Percentiles rank a stretch among this genome's conserved stretches.
phyloP scores from a whole-genome alignment of 768 basidiomycete species.

The Collybia nuda region DNA sequence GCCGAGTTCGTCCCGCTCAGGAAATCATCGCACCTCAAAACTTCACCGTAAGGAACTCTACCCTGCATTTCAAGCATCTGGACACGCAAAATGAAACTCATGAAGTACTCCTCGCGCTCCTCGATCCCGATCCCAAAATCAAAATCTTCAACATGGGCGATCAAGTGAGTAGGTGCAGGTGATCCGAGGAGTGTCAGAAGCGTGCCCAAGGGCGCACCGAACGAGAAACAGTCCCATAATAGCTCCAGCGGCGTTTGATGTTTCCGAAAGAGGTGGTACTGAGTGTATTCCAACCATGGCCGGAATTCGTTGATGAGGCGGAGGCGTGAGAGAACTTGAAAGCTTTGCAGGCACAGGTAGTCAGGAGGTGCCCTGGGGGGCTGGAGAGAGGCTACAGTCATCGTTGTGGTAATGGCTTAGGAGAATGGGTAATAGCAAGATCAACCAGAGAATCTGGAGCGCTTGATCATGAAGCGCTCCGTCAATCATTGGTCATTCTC shows the following conservation, averaged over 20 bases:
- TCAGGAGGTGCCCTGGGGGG: constrained; percentile 36
- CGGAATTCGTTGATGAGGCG: constrained; percentile 33
- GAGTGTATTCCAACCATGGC: constrained; percentile 31
- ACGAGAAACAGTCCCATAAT: constrained; percentile 36
- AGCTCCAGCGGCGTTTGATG: constrained; percentile 26
- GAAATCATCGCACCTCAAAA: constrained; percentile 36
- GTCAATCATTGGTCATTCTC: too few species aligned
- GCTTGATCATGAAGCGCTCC: too few species aligned
- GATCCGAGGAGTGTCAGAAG: constrained; percentile 37
- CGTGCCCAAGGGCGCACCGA: constrained; percentile 33
- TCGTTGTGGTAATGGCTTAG: not conserved
- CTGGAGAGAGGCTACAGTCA: constrained; percentile 14
- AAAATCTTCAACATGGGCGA: constrained; percentile 23
- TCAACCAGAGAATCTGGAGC: too few species aligned
- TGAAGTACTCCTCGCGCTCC: constrained; percentile 27
- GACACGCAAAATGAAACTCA: constrained; percentile 33
- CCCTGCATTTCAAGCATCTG: constrained; percentile 32
- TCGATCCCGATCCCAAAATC: constrained; percentile 27
- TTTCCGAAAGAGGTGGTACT: constrained; percentile 20
- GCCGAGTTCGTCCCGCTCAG: constrained; percentile 26
- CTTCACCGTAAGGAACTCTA: constrained; percentile 35
- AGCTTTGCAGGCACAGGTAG: constrained; percentile 33
- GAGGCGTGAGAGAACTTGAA: constrained; percentile 36
- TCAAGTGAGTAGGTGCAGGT: constrained; percentile 28
- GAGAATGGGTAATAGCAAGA: too few species aligned